Percentiles rank a stretch among this genome's conserved stretches.
These are phyloP conservation scores for Phytophthora ramorum DNA, from an alignment of 352 stramenopile species.

Conservation along the genomic window DNA sequence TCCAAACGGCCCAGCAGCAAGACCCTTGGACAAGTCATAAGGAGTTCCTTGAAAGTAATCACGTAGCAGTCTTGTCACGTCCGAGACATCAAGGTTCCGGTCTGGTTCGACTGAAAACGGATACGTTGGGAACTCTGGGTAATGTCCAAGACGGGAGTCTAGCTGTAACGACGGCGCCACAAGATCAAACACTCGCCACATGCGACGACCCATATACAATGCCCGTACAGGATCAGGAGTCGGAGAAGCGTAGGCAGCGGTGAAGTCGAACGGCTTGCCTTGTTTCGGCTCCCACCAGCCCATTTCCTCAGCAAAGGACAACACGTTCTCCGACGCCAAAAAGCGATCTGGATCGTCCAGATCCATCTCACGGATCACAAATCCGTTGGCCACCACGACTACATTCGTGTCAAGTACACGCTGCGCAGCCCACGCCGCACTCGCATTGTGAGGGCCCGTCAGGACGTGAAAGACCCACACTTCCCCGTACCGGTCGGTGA, in stretches of 20 bases:
- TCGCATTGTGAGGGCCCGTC: constrained; percentile 89
- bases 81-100: constrained; percentile 48
- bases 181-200: constrained; percentile 91
- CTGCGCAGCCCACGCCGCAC: constrained; percentile 94
- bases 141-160: constrained; percentile 62
- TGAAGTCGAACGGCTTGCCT: constrained; percentile 73
- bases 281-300: constrained; percentile 78
- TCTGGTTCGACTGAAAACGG: constrained; percentile 92
- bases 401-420: constrained; percentile 92
- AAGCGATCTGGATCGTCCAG: constrained; percentile 83
- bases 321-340: constrained; percentile 90
- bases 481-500: constrained; percentile 90
- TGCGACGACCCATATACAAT: constrained; percentile 82
- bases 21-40: constrained; percentile 88
- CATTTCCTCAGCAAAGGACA: constrained; percentile 87
- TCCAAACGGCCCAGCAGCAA: constrained; percentile 91
- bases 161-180: constrained; percentile 84
- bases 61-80: constrained; percentile 84
- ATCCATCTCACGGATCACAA: constrained; percentile 93
- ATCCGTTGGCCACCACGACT: constrained; percentile 92
- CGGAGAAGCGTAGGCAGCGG: constrained; percentile 60
- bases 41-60: constrained; percentile 93
- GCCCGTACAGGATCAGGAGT: constrained; percentile 60
- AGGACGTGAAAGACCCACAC: constrained; percentile 96
- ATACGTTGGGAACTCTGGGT: constrained; percentile 78